Base-by-base conservation (phyloP, 768 basidiomycete genomes). In the Panellus pusillus region DNA sequence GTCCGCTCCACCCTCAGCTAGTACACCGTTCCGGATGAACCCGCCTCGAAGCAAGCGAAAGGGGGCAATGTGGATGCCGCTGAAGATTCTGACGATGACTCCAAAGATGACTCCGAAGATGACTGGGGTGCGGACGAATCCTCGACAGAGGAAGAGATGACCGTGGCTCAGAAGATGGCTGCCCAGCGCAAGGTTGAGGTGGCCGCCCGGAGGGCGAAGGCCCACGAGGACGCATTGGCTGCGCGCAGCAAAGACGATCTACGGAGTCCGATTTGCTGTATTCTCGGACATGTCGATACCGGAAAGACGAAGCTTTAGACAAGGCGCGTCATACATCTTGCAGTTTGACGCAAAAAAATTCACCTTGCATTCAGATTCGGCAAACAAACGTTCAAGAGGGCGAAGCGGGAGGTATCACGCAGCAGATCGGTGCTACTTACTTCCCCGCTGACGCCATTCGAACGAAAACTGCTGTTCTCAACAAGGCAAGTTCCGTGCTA, bases 331-430 rank as follows among this genome's bases (percentile, higher is more conserved):
- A 31, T 45, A 55, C 52, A 57, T 38, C 35, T 20, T 49, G 31
- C 47, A 40, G 41, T 36, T 50, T 44, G 9, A 31, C n/a, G 0
- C 19, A 0, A 28, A 15, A 17, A 44, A 11, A 0, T 38, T 14
- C 2, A 40, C 17, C 3, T 42, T 50, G 50, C 20, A 17, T 32
- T 48, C 60, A 97, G 93, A 99, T 99, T 68, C 94, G 97, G 62
- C 96, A 98, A 87, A 98, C 96, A 5, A 98, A 98, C 62, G 97
- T 99, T 18, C 95, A 98, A 72, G 97, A 98, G 68, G 97, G 97
- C 50, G 97, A 99, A 81, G 97, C 97, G 3, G 97, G 97, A 61
- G 97, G 97, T 74, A 99, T 99, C 70, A 99, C 97, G 0, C 97
- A 98, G 71, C 97, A 99, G 70, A 99, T 99, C 61, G 97, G 97